phyloP scores from a whole-genome alignment of 345 rosid genomes.

The Draba incana region DNA sequence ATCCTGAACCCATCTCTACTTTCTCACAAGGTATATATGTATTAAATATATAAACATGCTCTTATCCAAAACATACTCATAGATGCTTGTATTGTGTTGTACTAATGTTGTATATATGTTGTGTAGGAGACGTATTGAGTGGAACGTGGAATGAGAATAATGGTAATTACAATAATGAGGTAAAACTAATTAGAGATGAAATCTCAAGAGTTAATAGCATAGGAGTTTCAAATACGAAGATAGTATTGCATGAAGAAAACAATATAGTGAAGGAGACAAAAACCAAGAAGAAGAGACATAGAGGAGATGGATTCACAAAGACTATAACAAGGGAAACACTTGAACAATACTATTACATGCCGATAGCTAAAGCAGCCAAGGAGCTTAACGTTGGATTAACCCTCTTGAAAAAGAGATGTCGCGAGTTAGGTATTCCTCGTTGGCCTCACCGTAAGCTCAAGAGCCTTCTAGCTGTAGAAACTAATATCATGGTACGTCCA shows the following conservation, averaged over 20 bases:
- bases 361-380: constrained; percentile 65
- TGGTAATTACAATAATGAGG: constrained; percentile 8
- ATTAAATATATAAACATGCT: not conserved
- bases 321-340: constrained; percentile 45
- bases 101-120: constrained; percentile 4
- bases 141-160: constrained; percentile 44
- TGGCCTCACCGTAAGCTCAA: constrained; percentile 78
- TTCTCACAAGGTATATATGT: constrained; percentile 41
- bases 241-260: constrained; percentile 6
- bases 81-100: not conserved
- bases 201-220: not conserved
- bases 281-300: constrained; percentile 12
- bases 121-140: constrained; percentile 24
- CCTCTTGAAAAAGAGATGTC: constrained; percentile 64
- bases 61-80: not conserved
- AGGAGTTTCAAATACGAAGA: constrained; percentile 11
- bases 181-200: constrained; percentile 7
- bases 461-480: constrained; percentile 56
- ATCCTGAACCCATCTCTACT: constrained; percentile 31
- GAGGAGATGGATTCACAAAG: constrained; percentile 28
- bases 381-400: constrained; percentile 69
- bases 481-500: constrained; percentile 50
- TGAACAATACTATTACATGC: constrained; percentile 57
- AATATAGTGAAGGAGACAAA: constrained; percentile 16
- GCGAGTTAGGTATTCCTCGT: constrained; percentile 59